These are phyloP conservation scores for Haberlea rhodopensis DNA, from an alignment of 257 asterid species.

Conservation along the genomic window DNA sequence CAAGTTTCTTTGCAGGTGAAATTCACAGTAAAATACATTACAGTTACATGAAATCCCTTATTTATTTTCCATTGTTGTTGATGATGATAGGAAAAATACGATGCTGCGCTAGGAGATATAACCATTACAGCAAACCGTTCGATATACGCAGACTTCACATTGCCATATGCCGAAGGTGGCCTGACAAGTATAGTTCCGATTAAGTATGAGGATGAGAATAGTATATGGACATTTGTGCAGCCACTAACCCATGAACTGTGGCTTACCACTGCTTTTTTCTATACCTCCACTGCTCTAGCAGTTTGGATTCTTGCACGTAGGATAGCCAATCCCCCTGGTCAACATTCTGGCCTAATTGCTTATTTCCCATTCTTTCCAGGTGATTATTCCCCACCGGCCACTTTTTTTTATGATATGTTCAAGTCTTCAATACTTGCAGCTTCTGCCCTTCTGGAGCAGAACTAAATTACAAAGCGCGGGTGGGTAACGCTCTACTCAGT, in stretches of 20 bases:
- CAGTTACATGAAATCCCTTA: not conserved
- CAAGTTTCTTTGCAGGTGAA: conserved; percentile 46
- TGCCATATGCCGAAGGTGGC: conserved; percentile 49
- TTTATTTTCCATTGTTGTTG: conserved; percentile 9
- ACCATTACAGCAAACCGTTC: conserved; percentile 44
- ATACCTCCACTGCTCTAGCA: conserved; percentile 29
- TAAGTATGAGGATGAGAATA: conserved; percentile 27
- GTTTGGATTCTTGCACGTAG: conserved; percentile 36
- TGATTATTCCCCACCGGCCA: not conserved
- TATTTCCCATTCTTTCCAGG: conserved; percentile 42
- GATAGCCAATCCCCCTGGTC: conserved; percentile 23
- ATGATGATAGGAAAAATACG: conserved; percentile 29
- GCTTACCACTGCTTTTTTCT: conserved; percentile 29
- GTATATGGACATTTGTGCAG: conserved; percentile 26
- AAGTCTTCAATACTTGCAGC: not conserved
- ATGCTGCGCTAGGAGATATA: conserved; percentile 47
- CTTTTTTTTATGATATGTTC: conserved; percentile 20
- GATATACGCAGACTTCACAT: conserved; percentile 34
- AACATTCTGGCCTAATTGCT: conserved; percentile 39
- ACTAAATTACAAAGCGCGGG: too few species aligned
- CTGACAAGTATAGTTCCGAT: conserved; percentile 32
- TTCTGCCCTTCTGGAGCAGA: too few species aligned
- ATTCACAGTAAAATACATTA: not conserved
- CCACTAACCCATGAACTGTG: conserved; percentile 40
- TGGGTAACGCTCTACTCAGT: not conserved